These are phyloP conservation scores for Tetrapisispora taiwanensis DNA, from an alignment of 805 yeast species.

Conservation along the genomic window DNA sequence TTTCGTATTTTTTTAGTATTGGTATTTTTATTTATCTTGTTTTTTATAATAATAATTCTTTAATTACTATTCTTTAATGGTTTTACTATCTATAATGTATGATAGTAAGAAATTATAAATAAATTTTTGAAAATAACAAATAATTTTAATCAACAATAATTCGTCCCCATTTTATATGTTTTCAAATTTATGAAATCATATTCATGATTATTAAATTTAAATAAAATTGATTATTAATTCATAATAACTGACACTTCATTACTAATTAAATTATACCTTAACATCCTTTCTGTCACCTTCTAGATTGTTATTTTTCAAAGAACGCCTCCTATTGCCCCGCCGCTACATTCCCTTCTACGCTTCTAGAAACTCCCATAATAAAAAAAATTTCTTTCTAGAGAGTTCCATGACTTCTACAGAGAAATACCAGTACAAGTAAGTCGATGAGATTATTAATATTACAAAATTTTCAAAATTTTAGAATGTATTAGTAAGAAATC, in stretches of 20 bases:
- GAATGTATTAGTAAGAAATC: no score
- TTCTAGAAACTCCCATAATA: neutral
- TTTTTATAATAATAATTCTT: neutral
- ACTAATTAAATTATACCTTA: neutral
- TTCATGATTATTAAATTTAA: no score
- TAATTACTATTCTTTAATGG: neutral
- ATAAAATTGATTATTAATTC: neutral
- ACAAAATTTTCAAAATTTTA: no score
- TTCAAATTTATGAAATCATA: no score
- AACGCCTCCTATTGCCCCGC: neutral
- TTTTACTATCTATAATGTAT: neutral
- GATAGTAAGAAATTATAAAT: neutral
- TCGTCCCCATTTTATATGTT: neutral
- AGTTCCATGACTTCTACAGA: neutral
- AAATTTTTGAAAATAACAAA: no score
- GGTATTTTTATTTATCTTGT: neutral
- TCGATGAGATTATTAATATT: no score
- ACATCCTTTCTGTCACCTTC: constrained; percentile 1
- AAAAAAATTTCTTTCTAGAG: neutral
- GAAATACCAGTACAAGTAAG: no score
- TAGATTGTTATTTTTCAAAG: neutral
- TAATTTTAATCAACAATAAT: no score
- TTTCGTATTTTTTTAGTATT: neutral
- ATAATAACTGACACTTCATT: neutral
- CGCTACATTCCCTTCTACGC: neutral